These are phyloP conservation scores for Pichia sp. DNA, from an alignment of 1,139 yeast species.

Conservation along the genomic window DNA sequence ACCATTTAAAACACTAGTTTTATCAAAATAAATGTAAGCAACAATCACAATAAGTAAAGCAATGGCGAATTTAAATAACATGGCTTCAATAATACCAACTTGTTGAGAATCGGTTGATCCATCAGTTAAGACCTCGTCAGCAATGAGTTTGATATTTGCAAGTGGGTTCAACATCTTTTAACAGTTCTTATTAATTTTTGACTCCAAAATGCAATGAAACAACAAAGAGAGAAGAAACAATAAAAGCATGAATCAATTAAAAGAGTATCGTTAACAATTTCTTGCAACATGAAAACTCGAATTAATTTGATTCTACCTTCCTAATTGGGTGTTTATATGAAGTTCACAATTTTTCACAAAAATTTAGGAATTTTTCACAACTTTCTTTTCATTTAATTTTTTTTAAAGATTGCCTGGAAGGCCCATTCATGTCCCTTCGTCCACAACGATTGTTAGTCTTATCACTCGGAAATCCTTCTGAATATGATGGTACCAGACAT, in stretches of 20 bases:
- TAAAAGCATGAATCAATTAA: no score
- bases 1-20: conserved; percentile 18
- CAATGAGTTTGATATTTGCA: conserved; percentile 14
- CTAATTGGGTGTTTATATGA: no score
- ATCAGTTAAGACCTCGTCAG: conserved; percentile 12
- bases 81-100: conserved; percentile 15
- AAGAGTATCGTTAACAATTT: no score
- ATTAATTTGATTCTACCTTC: no score
- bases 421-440: background rate
- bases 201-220: background rate
- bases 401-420: no score
- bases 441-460: conserved; percentile 8
- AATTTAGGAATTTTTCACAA: no score
- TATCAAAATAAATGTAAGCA: conserved; percentile 22
- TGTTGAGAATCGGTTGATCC: background rate
- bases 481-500: conserved; percentile 60
- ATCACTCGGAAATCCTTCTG: conserved; percentile 73
- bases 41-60: conserved; percentile 19
- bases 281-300: no score
- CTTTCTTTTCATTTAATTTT: no score
- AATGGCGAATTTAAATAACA: conserved; percentile 21
- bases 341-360: no score
- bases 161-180: conserved; percentile 17
- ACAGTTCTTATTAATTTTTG: no score
- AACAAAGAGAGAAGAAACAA: background rate